These are phyloP conservation scores for Hypericum androsaemum DNA, from an alignment of 345 rosid species.

Conservation along the genomic window DNA sequence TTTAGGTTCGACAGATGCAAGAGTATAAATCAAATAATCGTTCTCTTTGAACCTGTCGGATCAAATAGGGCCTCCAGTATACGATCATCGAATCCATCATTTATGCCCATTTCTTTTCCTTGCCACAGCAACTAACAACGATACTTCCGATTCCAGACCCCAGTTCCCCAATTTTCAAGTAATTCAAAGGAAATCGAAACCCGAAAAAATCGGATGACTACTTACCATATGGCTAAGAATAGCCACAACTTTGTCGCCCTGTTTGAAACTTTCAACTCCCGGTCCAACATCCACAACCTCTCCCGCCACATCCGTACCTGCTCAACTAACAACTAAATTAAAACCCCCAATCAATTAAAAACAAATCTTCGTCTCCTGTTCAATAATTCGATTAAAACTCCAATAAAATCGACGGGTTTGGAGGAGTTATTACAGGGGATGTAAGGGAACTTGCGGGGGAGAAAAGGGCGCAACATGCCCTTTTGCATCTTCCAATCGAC, in stretches of 20 bases:
- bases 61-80: no score
- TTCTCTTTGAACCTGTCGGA: no score
- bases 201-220: neutral
- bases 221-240: conserved; percentile 36
- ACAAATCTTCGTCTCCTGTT: neutral
- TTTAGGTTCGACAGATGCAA: no score
- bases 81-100: no score
- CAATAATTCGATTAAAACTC: neutral
- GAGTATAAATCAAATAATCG: no score
- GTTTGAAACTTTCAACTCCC: conserved; percentile 43
- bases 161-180: neutral
- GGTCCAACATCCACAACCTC: conserved; percentile 64
- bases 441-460: conserved; percentile 65
- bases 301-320: conserved; percentile 76
- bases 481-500: conserved; percentile 63
- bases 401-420: neutral
- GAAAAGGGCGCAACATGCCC: conserved; percentile 47
- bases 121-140: no score
- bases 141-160: no score
- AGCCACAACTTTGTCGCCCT: conserved; percentile 78
- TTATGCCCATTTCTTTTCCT: no score
- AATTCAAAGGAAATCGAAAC: neutral
- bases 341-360: neutral
- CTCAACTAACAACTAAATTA: conserved; percentile 5
- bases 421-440: conserved; percentile 42